Evolutionary conservation across 176 grass and related monocot genomes (phyloP), one percentile per base, ranked within the genome.

Genomic region (Puya raimondii): DNA sequence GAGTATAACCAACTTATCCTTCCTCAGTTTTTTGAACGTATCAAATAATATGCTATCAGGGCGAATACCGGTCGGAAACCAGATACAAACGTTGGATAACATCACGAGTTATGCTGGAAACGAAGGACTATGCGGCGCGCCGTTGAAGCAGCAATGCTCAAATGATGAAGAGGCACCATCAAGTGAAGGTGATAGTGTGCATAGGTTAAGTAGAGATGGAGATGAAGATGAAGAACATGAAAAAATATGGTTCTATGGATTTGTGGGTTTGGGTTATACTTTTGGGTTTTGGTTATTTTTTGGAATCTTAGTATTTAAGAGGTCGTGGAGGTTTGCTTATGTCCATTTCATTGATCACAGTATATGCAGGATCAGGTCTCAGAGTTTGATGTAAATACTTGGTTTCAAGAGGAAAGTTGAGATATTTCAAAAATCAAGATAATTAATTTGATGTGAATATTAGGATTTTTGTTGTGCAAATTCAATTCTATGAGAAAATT

Each of bases 231-330:
- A 71, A 12, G 57, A 33, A 2, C 49, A 47, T 72, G 58, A 80
- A 1, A 70, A 50, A 6, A 49, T 77, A 23, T 84, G 83, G 83
- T 0, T 89, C 2, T 94, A 56, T 20, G 69, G 79, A 27, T 81
- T 70, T 21, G 74, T 80, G 51, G 71, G 49, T 50, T 72, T 65
- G 50, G 90, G 90, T 23, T 53, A 89, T 15, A 71, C 65, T 76
- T 78, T 80, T 49, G 90, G 86, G 22, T 80, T 80, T 67, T 94
- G 86, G 90, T 10, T 83, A 2, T 89, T 84, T 69, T 79, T 79
- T 26, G 86, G 80, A 3, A 57, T 89, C 67, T 64, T 89, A 16
- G 67, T 89, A 61, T 74, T 72, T 10, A 27, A 81, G 7, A 23
- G n/a, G 15, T 12, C 72, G 0, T 73, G 63, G 80, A 92, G 82